phyloP scores from a whole-genome alignment of 2,329 filamentous ascomycete species.

The Dothidotthia symphoricarpi region DNA sequence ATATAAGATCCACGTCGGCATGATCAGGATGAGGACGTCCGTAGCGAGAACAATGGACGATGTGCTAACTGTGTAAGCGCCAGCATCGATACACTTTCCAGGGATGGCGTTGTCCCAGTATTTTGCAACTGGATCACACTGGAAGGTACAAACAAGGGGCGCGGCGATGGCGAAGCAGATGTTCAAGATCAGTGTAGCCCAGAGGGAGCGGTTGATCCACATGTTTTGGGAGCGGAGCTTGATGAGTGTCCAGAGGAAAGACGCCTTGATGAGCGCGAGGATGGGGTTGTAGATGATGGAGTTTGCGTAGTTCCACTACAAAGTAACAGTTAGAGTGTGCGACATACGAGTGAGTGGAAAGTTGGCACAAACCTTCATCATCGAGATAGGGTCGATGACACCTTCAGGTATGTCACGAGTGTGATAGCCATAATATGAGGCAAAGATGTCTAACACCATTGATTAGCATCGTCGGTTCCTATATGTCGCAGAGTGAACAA shows the following conservation, averaged over 20 bases:
- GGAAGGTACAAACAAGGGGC: slow-evolving; percentile 21
- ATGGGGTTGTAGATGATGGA: slow-evolving; percentile 21
- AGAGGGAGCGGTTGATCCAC: slow-evolving; percentile 15
- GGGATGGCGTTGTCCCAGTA: slow-evolving; percentile 29
- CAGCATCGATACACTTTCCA: slow-evolving; percentile 11
- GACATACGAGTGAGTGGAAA: too few species aligned
- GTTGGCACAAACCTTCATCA: slow-evolving; percentile 8
- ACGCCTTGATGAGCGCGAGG: slow-evolving; percentile 18
- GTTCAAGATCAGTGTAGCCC: slow-evolving; percentile 14
- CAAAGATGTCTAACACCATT: slow-evolving; percentile 3
- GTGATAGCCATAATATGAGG: slow-evolving; percentile 16
- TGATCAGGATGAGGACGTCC: slow-evolving; percentile 17
- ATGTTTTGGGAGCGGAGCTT: slow-evolving; percentile 18
- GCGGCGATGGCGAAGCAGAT: slow-evolving; percentile 14
- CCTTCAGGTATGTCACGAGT: slow-evolving; percentile 12
- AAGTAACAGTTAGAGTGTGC: background rate
- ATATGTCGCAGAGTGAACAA: too few species aligned
- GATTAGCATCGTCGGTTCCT: too few species aligned
- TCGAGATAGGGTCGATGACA: slow-evolving; percentile 6
- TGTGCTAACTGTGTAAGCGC: slow-evolving; percentile 12
- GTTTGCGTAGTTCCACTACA: slow-evolving; percentile 17
- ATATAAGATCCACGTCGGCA: slow-evolving; percentile 23
- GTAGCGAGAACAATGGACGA: slow-evolving; percentile 16
- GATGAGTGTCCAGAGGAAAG: slow-evolving; percentile 19
- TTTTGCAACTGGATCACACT: slow-evolving; percentile 28